phyloP scores from a whole-genome alignment of 1,284 basidiomycete genomes.

The Coniferiporia sulphurascens region DNA sequence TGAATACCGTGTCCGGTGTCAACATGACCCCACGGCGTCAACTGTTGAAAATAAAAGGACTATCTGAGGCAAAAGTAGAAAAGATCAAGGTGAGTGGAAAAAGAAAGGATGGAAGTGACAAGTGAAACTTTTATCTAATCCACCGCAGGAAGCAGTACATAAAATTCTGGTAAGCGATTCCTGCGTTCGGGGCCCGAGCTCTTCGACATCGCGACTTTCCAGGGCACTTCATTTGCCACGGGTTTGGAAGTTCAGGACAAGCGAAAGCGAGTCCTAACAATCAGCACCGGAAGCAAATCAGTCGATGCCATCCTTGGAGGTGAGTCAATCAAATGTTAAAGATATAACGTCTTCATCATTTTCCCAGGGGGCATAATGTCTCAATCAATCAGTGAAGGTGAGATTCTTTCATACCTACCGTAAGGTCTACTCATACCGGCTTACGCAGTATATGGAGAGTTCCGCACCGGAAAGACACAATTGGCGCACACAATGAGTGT shows the following conservation, averaged over 20 bases:
- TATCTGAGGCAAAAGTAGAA: slow-evolving; percentile 91
- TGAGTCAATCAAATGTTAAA: slow-evolving; percentile 27
- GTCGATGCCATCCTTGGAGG: slow-evolving; percentile 87
- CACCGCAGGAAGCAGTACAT: slow-evolving; percentile 73
- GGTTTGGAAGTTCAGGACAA: slow-evolving; percentile 86
- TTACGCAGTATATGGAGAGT: slow-evolving; percentile 67
- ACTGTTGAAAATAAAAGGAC: slow-evolving; percentile 88
- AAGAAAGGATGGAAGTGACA: too few relatives aligned
- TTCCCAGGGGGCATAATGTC: slow-evolving; percentile 75
- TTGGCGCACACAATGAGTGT: slow-evolving; percentile 91
- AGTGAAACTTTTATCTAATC: background rate
- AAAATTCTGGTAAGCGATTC: slow-evolving; percentile 63
- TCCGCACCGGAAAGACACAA: slow-evolving; percentile 87
- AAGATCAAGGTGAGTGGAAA: slow-evolving; percentile 75
- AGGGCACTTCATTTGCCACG: slow-evolving; percentile 87
- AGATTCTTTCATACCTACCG: background rate
- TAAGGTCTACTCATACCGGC: background rate
- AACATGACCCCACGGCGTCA: slow-evolving; percentile 84
- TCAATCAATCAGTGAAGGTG: slow-evolving; percentile 89
- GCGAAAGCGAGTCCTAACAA: slow-evolving; percentile 70
- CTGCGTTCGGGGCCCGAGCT: slow-evolving; percentile 12
- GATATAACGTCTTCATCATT: background rate
- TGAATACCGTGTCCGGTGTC: slow-evolving; percentile 77
- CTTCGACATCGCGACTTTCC: background rate
- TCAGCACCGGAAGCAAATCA: slow-evolving; percentile 88